Percentiles rank a stretch among this genome's conserved stretches.
phyloP scores from a whole-genome alignment of 225 moss, liverwort and hornwort species.

The Physcomitrium patens region DNA sequence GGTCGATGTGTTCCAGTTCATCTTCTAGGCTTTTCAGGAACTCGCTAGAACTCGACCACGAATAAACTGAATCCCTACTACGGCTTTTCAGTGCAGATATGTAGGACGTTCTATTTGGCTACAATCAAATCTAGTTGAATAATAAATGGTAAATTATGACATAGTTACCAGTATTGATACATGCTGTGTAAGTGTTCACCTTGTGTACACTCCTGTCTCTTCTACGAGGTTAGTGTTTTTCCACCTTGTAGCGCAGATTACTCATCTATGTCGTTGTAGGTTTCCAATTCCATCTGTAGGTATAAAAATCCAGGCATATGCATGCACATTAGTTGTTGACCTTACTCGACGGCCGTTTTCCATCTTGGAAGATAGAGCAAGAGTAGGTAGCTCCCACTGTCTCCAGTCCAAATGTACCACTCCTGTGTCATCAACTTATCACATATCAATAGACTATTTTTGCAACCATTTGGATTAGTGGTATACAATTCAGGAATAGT shows the following conservation, averaged over 20 bases:
- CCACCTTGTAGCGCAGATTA: neutral
- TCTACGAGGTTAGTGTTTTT: neutral
- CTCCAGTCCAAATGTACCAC: slow-evolving; percentile 59
- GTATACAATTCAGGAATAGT: neutral
- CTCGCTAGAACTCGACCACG: neutral
- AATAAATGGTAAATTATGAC: no score
- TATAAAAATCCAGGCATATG: neutral
- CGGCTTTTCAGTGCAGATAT: neutral
- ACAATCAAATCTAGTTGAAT: no score
- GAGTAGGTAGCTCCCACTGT: slow-evolving; percentile 60
- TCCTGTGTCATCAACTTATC: slow-evolving; percentile 21
- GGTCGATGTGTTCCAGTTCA: slow-evolving; percentile 6
- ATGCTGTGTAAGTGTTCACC: no score
- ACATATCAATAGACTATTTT: neutral
- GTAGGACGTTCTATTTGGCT: neutral
- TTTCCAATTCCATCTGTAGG: slow-evolving; percentile 11
- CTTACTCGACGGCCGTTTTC: slow-evolving; percentile 36
- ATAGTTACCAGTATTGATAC: no score
- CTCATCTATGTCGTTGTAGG: slow-evolving; percentile 26
- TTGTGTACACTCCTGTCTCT: neutral
- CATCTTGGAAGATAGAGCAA: slow-evolving; percentile 36
- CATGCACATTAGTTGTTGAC: neutral
- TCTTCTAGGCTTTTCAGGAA: slow-evolving; percentile 19
- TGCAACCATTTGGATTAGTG: neutral
- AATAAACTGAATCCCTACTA: no score